A percentile compares a stretch with the other conserved stretches of the same genome.
Evolutionary conservation across 1,139 yeast species (phyloP).

Genomic region (Zygosaccharomyces pseudobailii): DNA sequence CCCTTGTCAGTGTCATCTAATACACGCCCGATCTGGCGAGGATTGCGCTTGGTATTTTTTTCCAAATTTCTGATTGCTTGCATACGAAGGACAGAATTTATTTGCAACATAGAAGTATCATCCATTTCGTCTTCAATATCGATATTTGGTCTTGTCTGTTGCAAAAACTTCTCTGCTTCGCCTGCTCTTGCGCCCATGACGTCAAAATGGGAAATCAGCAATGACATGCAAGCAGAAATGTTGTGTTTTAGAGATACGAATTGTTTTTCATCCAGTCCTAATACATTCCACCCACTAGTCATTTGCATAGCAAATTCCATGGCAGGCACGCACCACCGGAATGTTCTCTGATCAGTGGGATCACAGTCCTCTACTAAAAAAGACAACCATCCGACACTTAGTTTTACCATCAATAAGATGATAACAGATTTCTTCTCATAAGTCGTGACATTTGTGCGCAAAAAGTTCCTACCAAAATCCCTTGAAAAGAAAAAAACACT

Average conservation of each 20-base stretch:
- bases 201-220: constrained; percentile 91
- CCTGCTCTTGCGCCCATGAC: constrained; percentile 94
- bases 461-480: constrained; percentile 75
- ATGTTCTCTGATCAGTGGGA: constrained; percentile 86
- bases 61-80: constrained; percentile 34
- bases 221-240: constrained; percentile 93
- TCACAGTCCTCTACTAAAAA: constrained; percentile 92
- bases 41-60: constrained; percentile 21
- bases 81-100: constrained; percentile 37
- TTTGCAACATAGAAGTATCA: constrained; percentile 38
- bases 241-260: constrained; percentile 68
- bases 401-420: constrained; percentile 65
- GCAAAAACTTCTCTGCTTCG: constrained; percentile 58
- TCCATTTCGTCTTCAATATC: constrained; percentile 34
- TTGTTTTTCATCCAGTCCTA: constrained; percentile 73
- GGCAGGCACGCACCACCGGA: constrained; percentile 94
- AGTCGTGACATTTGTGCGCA: constrained; percentile 58
- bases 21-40: constrained; percentile 70
- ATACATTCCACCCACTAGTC: constrained; percentile 84
- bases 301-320: constrained; percentile 94
- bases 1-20: constrained; percentile 83
- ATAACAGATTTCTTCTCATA: constrained; percentile 55
- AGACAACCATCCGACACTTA: constrained; percentile 87
- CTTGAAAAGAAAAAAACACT: constrained; percentile 74
- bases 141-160: constrained; percentile 31